Conservation (phyloP, 441 rosid genomes). For the Adansonia gregorii region DNA sequence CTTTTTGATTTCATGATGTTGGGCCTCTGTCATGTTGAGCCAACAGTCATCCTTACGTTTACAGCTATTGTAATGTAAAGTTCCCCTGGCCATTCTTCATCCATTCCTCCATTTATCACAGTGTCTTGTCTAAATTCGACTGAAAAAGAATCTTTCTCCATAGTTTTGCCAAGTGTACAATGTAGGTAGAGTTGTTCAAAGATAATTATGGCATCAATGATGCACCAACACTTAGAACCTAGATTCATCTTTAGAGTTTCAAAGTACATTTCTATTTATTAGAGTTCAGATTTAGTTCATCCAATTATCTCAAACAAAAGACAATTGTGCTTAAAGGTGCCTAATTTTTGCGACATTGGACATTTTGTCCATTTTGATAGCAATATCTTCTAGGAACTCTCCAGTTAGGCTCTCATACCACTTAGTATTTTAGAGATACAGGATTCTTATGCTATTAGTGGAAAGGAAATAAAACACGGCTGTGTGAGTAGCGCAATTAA, state of each 20-base stretch:
- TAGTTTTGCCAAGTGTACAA: neutral
- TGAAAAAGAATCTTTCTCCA: neutral
- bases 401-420: neutral
- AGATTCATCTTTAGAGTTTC: constrained; percentile 4
- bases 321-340: neutral
- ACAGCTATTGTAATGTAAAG: neutral
- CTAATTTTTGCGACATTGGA: neutral
- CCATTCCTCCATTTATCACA: neutral
- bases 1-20: neutral
- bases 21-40: neutral
- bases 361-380: neutral
- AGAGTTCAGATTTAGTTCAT: neutral
- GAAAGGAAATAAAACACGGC: neutral
- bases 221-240: neutral
- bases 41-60: neutral
- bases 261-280: neutral
- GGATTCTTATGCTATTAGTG: neutral
- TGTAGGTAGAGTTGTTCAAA: neutral
- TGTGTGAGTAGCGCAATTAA: neutral
- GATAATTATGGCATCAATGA: neutral
- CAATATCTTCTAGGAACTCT: neutral
- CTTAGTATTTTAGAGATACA: neutral
- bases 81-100: neutral
- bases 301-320: neutral
- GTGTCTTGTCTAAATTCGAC: neutral